Evolutionary conservation across 345 rosid genomes (phyloP), one percentile per base, ranked within the genome.

Genomic region (Gossypium mustelinum): DNA sequence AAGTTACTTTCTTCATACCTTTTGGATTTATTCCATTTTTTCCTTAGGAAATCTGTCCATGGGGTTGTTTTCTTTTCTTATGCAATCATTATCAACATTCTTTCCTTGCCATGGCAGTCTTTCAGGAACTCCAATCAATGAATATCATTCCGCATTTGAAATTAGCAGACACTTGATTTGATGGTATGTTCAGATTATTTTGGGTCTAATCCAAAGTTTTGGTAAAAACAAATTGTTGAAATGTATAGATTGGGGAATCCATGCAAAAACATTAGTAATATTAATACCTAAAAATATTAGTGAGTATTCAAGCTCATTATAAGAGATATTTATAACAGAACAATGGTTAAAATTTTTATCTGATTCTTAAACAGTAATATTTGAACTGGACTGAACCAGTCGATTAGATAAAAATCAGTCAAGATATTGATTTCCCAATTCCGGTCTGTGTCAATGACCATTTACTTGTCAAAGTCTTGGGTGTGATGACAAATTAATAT

Each of bases 111-210:
- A 20, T 51, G 39, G 24, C 22, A 17, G 58, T 10, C 11, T 67
- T 64, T 18, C 85, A 91, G 96, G 98, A 94, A 78, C 90, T 94
- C 50, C 92, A 89, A 73, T 89, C 98, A 0, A 92, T 90, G 97
- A 92, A 94, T 54, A 82, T 88, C 14, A 89, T 87, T 73, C 97
- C 97, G 4, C 89, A 92, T 60, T 71, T 94, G 70, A 81, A 70
- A 51, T 87, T 94, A 22, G 73, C 75, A 0, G 92, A 87, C 82
- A 87, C 88, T 3, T 29, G 89, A 86, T 73, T 11, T 3, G 24
- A 41, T 44, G 24, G 17, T 5, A 18, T 66, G 56, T 7, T 48
- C 1, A 11, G 9, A 45, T 13, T 1, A 20, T 22, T 67, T 22
- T 13, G 29, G n/a, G 18, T 45, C 22, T 44, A 10, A 11, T 67